Percentiles rank a stretch among this genome's conserved stretches.
These are phyloP conservation scores for Perkinsus olseni DNA, from an alignment of 169 alveolate species.

Conservation along the genomic window DNA sequence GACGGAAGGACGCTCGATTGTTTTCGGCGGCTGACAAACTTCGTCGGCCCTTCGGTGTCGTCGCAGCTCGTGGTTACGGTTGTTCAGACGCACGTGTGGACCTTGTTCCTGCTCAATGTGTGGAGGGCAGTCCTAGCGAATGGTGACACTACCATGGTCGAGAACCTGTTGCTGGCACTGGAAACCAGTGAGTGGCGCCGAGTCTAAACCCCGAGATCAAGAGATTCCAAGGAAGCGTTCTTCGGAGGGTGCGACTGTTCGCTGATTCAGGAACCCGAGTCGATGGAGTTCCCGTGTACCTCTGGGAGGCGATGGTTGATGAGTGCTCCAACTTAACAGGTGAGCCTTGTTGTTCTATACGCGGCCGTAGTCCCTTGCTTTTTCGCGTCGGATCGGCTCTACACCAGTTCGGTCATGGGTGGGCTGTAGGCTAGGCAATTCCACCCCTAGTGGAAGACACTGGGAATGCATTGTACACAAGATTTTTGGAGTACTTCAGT, in stretches of 20 bases:
- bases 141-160: neutral
- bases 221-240: too few species aligned
- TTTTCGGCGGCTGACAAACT: too few species aligned
- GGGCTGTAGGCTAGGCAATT: too few species aligned
- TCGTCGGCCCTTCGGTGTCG: too few species aligned
- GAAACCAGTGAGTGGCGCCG: neutral
- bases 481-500: too few species aligned
- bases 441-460: too few species aligned
- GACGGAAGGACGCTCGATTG: too few species aligned
- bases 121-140: neutral
- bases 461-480: too few species aligned
- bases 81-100: neutral
- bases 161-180: neutral
- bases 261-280: neutral
- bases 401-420: too few species aligned
- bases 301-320: neutral
- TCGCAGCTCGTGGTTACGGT: too few species aligned
- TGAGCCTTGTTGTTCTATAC: neutral
- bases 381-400: neutral
- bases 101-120: neutral
- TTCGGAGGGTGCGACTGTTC: too few species aligned
- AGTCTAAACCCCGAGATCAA: too few species aligned
- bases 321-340: neutral
- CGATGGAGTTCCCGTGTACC: neutral
- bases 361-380: neutral